Evolutionary conservation across 805 yeast species (phyloP).

Genomic region (Sugiyamaella chiloensis): DNA sequence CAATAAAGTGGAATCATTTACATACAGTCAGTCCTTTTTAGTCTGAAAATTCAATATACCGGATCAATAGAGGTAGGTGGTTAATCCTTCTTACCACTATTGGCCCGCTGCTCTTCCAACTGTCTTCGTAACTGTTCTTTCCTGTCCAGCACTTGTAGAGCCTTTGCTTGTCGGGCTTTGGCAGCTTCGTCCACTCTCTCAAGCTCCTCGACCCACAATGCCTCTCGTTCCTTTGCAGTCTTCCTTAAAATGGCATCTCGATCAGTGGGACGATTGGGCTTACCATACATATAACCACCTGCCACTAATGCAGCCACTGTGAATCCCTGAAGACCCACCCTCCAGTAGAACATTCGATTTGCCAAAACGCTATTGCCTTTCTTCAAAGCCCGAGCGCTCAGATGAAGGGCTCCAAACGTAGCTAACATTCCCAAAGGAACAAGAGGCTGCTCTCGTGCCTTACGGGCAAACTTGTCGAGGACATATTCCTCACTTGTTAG

Average conservation of each 20-base stretch:
- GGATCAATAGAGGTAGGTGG: too few relatives aligned
- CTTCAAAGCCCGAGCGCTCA: conserved; percentile 75
- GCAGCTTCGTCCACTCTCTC: conserved; percentile 80
- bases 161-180: conserved; percentile 65
- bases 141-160: conserved; percentile 29
- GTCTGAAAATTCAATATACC: too few relatives aligned
- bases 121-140: conserved; percentile 11
- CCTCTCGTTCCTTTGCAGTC: conserved; percentile 82
- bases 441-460: conserved; percentile 80
- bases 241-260: conserved; percentile 63
- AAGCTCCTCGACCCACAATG: conserved; percentile 76
- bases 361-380: conserved; percentile 72
- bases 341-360: conserved; percentile 83
- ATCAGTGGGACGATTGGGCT: conserved; percentile 27
- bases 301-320: conserved; percentile 78
- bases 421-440: conserved; percentile 81
- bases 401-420: conserved; percentile 74
- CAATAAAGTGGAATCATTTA: too few relatives aligned
- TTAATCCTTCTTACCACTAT: conserved; percentile 4
- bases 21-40: too few relatives aligned
- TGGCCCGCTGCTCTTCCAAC: conserved; percentile 9
- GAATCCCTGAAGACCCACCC: conserved; percentile 82
- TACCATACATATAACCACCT: conserved; percentile 71
- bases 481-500: conserved; percentile 16
- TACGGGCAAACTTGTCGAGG: conserved; percentile 26